Evolutionary conservation across 106 monocot genomes (phyloP).

Genomic region (Posidonia australis): DNA sequence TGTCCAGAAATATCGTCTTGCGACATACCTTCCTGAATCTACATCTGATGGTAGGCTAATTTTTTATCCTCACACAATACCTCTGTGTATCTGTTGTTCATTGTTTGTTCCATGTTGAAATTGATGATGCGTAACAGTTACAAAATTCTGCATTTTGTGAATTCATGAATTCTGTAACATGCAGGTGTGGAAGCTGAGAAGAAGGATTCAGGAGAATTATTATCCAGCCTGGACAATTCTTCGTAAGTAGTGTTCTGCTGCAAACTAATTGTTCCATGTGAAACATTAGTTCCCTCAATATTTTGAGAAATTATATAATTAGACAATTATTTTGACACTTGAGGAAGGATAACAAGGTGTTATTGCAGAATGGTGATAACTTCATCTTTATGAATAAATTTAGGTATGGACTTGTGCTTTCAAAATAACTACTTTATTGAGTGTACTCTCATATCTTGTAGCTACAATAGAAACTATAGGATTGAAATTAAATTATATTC

Average conservation of each 20-base stretch:
- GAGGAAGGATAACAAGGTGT: too few species aligned
- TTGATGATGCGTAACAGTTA: too few species aligned
- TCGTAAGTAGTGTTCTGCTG: slow-evolving; percentile 48
- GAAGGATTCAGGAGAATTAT: slow-evolving; percentile 43
- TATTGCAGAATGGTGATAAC: too few species aligned
- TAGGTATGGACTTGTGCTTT: too few species aligned
- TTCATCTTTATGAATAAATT: too few species aligned
- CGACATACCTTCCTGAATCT: slow-evolving; percentile 82
- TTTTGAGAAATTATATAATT: background rate
- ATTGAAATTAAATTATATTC: too few species aligned
- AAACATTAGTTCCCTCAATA: background rate
- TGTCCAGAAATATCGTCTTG: slow-evolving; percentile 83
- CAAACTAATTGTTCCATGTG: background rate
- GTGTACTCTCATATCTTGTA: too few species aligned
- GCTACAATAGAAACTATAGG: too few species aligned
- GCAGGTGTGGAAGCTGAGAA: slow-evolving; percentile 56
- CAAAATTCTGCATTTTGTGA: background rate
- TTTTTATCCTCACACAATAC: background rate
- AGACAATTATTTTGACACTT: too few species aligned
- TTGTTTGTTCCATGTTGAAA: background rate
- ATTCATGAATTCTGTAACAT: background rate
- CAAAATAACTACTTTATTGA: too few species aligned
- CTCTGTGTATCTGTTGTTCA: background rate
- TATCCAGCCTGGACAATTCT: slow-evolving; percentile 59
- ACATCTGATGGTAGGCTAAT: slow-evolving; percentile 59